Conservation (phyloP, 306 rosid genomes). For the Begonia masoniana region DNA sequence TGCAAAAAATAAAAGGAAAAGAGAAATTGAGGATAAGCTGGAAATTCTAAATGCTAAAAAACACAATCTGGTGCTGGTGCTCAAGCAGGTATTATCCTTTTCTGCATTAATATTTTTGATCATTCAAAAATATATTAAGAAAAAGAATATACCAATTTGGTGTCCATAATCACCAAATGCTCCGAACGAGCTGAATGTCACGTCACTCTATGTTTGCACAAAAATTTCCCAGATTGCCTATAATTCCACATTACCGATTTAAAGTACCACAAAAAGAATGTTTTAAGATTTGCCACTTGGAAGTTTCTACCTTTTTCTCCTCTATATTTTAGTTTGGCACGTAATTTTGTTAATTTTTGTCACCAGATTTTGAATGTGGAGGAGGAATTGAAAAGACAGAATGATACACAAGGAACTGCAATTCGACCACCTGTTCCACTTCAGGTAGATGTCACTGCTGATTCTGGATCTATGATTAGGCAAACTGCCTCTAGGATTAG, state of each 20-base stretch:
- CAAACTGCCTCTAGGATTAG: constrained; percentile 35
- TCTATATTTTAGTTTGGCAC: too few relatives aligned
- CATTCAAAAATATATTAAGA: too few relatives aligned
- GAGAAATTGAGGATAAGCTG: constrained; percentile 66
- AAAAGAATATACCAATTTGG: too few relatives aligned
- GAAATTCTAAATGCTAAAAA: constrained; percentile 63
- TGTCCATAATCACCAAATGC: too few relatives aligned
- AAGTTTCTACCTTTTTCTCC: too few relatives aligned
- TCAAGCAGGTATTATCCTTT: constrained; percentile 66
- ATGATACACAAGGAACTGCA: constrained; percentile 32
- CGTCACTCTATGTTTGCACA: too few relatives aligned
- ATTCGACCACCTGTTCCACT: constrained; percentile 37
- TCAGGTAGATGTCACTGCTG: constrained; percentile 57
- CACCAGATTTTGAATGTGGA: constrained; percentile 78
- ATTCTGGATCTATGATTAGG: constrained; percentile 49
- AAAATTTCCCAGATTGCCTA: too few relatives aligned
- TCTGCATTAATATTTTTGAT: not conserved
- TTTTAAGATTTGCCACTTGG: too few relatives aligned
- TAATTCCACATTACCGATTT: too few relatives aligned
- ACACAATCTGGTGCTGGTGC: constrained; percentile 65
- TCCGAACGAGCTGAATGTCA: too few relatives aligned
- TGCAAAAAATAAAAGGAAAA: constrained; percentile 52
- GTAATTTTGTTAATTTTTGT: constrained; percentile 10
- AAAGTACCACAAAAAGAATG: too few relatives aligned
- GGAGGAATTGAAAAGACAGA: constrained; percentile 79